A percentile compares a stretch with the other conserved stretches of the same genome.
These are phyloP conservation scores for Lachnellula willkommii DNA, from an alignment of 2,329 filamentous ascomycete genomes.

Conservation along the genomic window DNA sequence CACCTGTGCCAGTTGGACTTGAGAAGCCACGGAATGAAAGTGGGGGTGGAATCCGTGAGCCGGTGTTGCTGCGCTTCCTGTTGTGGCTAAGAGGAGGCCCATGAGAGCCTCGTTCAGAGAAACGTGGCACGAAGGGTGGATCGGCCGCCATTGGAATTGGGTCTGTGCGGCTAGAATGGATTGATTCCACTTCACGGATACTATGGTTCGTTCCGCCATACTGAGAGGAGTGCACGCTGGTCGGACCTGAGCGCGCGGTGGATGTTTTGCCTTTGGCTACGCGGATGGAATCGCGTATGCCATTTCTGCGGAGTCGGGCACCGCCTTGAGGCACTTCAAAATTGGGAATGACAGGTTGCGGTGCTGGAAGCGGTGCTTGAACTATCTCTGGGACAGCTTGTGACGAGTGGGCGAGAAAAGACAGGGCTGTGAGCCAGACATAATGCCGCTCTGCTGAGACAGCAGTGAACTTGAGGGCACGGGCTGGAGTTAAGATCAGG, in stretches of 20 bases:
- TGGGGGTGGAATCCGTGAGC: slow-evolving; percentile 64
- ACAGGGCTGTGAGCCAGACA: slow-evolving; percentile 88
- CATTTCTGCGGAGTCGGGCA: slow-evolving; percentile 33
- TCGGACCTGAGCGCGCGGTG: slow-evolving; percentile 34
- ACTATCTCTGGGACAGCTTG: slow-evolving; percentile 73
- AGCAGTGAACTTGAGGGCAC: slow-evolving; percentile 93
- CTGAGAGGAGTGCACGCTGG: slow-evolving; percentile 31
- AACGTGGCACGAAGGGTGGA: slow-evolving; percentile 67
- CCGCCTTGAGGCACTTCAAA: slow-evolving; percentile 35
- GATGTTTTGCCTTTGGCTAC: slow-evolving; percentile 66
- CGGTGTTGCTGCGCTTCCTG: slow-evolving; percentile 86
- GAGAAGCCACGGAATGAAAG: slow-evolving; percentile 74
- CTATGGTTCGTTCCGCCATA: slow-evolving; percentile 16
- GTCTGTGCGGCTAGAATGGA: slow-evolving; percentile 18
- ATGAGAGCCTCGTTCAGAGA: slow-evolving; percentile 48
- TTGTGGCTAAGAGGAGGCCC: slow-evolving; percentile 50
- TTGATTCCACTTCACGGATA: slow-evolving; percentile 23
- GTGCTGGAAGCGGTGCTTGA: slow-evolving; percentile 48
- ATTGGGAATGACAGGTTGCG: slow-evolving; percentile 44
- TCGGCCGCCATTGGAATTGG: slow-evolving; percentile 48
- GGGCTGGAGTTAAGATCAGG: slow-evolving; percentile 84
- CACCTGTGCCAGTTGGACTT: slow-evolving; percentile 16
- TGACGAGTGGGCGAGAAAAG: slow-evolving; percentile 87
- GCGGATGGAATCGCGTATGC: slow-evolving; percentile 83
- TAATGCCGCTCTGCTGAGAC: slow-evolving; percentile 80